Base-by-base conservation (phyloP, 2,329 filamentous ascomycete species). In the Monosporascus sp. region DNA sequence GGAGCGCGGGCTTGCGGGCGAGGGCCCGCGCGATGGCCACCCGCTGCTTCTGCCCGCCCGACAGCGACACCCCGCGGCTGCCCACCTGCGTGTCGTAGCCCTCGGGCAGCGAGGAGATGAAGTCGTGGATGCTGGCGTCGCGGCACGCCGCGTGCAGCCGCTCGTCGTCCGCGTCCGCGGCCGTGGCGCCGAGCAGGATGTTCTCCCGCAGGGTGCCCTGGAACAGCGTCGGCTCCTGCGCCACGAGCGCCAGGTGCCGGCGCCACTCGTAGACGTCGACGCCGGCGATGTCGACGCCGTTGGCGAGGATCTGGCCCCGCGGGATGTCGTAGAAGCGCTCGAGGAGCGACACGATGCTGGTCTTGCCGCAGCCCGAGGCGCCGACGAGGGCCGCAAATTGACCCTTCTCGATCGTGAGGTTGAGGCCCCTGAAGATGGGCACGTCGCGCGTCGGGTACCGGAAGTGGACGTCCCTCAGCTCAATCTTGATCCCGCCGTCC, bases 201-300 rank as follows among this genome's bases (percentile, higher is more conserved):
- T 90, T 90, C 55, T 91, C 86, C 18, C 81, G 78, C 51, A 66
- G 55, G 41, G 65, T 70, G 57, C 83, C 84, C 65, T 85, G 83
- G 62, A 89, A 90, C 0, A 92, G 75, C 0, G 84, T 85, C 8
- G 88, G 79, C 65, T 92, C 88, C 67, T 92, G 88, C 3, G 86
- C 83, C 0, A 92, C 88, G 0, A 92, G 77, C 1, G 86, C 85
- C 14, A 91, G 74, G 37, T 81, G 71, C 52, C 77, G 75, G 41
- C 88, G 81, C 65, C 90, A 90, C 18, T 77, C 70, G 54, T 76
- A 76, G 0, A 86, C 75, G 51, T 85, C 80, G 50, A 90, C 65
- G 1, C 74, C 65, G 1, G 72, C 67, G 44, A 91, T 82, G 60
- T 86, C 77, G 49, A 74, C 72, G 5, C 77, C 82, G 64, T 89